Evolutionary conservation across 1,139 yeast genomes (phyloP).

Genomic region (Candida pseudocylindracea): DNA sequence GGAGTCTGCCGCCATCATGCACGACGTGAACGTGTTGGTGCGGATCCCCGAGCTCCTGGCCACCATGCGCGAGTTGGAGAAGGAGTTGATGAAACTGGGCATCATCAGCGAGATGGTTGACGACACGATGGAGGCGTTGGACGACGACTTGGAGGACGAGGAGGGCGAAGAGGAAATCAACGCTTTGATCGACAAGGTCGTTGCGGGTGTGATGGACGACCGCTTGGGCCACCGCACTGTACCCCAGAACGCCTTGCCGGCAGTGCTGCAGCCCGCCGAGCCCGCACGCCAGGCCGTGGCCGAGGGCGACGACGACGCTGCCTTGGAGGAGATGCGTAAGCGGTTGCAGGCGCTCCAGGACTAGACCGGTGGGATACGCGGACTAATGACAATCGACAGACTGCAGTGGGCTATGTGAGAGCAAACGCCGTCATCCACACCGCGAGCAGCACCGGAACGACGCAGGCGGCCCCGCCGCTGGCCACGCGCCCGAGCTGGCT

Average conservation of each 20-base stretch:
- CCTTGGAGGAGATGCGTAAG: conserved; percentile 74
- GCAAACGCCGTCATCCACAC: not conserved
- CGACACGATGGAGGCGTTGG: conserved; percentile 63
- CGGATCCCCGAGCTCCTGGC: conserved; percentile 60
- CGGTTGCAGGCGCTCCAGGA: conserved; percentile 71
- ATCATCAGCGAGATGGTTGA: conserved; percentile 91
- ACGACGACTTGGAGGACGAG: conserved; percentile 36
- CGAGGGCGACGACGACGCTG: conserved; percentile 46
- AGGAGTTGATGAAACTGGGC: conserved; percentile 80
- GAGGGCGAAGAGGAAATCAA: conserved; percentile 34
- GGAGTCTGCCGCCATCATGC: conserved; percentile 64
- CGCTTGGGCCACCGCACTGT: conserved; percentile 19
- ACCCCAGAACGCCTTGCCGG: conserved; percentile 12
- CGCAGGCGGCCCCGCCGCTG: no score
- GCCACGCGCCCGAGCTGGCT: no score
- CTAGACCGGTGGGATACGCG: conserved; percentile 5
- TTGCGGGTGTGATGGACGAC: conserved; percentile 19
- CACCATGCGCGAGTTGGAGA: conserved; percentile 73
- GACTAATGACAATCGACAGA: not conserved
- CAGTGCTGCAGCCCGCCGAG: conserved; percentile 7
- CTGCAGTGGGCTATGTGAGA: not conserved
- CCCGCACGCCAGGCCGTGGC: conserved; percentile 5
- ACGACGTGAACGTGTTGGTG: conserved; percentile 65
- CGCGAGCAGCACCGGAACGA: no score
- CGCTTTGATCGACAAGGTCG: conserved; percentile 17